Base-by-base conservation (phyloP, 2,329 filamentous ascomycete genomes). In the Leptodontidium sp. region DNA sequence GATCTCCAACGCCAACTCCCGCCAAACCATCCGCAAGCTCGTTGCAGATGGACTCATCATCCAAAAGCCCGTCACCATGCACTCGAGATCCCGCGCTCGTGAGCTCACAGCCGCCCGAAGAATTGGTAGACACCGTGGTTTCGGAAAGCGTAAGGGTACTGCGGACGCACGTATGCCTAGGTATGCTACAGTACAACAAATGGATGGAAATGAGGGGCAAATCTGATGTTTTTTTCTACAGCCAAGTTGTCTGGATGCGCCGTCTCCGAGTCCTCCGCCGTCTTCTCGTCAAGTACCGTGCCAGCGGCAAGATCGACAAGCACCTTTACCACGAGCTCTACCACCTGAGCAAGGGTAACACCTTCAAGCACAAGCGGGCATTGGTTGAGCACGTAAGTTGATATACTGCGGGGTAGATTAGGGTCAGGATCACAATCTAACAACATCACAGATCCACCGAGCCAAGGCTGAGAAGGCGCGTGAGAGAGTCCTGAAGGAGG, bases 71-170 rank as follows among this genome's bases (percentile, higher is more conserved):
- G 94, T 98, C 82, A 98, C 95, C 82, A 97, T 98, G 93, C 96
- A 99, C 93, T 98, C 96, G 79, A 93, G 97, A 86, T 90, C 93
- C 80, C 93, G 96, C 82, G 96, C 96, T 81, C 93, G 97, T 81
- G 94, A 96, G 85, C 89, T 99, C 84, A 97, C 92, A 84, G 93
- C 93, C 76, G 93, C 96, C 83, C 91, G 96, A 86, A 90, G 94
- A 82, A 94, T 97, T 82, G 96, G 96, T 82, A 90, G 96, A 86
- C 96, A 99, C 90, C 92, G 96, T 86, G 96, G 96, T 83, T 97
- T 97, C 88, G 96, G 96, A 93, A 99, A 99, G 94, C 93, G 96
- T 86, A 99, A 99, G 95, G 97, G 96, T 98, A 98, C 97, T 81
- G 93, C 93, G 83, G 95, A 99, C 84, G 95, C 96, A 83, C 93